These are phyloP conservation scores for Candida sp. DNA, from an alignment of 1,139 yeast genomes.

Conservation along the genomic window DNA sequence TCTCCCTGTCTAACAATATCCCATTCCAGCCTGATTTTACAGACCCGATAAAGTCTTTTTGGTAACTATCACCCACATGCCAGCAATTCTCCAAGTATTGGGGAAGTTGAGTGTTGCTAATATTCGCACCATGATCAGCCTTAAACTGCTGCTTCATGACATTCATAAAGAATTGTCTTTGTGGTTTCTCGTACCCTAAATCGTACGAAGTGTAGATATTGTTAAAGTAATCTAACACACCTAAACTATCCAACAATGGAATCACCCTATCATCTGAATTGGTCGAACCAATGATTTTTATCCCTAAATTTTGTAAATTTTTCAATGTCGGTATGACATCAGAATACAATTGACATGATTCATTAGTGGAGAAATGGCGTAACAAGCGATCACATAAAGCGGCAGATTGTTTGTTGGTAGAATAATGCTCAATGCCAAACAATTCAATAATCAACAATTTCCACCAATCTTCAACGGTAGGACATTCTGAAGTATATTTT, in stretches of 20 bases:
- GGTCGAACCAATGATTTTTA: slow-evolving; percentile 46
- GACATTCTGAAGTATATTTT: slow-evolving; percentile 24
- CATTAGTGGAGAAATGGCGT: slow-evolving; percentile 41
- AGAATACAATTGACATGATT: slow-evolving; percentile 51
- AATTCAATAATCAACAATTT: slow-evolving; percentile 39
- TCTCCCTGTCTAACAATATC: slow-evolving; percentile 45
- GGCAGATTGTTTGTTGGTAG: slow-evolving; percentile 14
- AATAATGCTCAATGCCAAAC: slow-evolving; percentile 29
- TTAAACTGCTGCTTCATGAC: slow-evolving; percentile 15
- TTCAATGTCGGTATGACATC: slow-evolving; percentile 52
- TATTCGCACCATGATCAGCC: slow-evolving; percentile 5
- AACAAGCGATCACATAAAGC: slow-evolving; percentile 38
- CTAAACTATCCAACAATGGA: slow-evolving; percentile 43
- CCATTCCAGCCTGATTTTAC: slow-evolving; percentile 61
- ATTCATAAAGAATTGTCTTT: slow-evolving; percentile 36
- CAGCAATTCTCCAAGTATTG: slow-evolving; percentile 32
- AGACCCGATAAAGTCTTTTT: slow-evolving; percentile 53
- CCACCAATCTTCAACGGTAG: slow-evolving; percentile 56
- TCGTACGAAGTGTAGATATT: slow-evolving; percentile 53
- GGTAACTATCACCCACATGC: slow-evolving; percentile 66
- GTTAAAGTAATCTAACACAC: slow-evolving; percentile 35
- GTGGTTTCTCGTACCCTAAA: slow-evolving; percentile 52
- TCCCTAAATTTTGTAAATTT: slow-evolving; percentile 23
- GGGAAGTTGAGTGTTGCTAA: slow-evolving; percentile 5
- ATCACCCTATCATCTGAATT: slow-evolving; percentile 58